Evolutionary conservation across 139 green algal species (phyloP).

Genomic region (Tetraselmis chui): DNA sequence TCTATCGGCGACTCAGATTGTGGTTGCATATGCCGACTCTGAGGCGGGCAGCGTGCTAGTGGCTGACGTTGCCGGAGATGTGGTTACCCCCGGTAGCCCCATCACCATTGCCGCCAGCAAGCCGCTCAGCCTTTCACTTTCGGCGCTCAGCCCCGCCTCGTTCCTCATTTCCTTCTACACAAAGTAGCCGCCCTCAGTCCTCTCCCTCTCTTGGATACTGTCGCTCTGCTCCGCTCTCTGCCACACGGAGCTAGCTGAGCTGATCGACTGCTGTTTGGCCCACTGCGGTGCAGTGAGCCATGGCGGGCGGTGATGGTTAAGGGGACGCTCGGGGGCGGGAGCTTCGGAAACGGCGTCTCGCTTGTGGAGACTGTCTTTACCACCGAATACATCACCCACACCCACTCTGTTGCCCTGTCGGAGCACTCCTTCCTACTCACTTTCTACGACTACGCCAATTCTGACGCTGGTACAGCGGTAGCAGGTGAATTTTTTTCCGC

Average conservation of each 20-base stretch:
- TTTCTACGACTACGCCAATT: constrained; percentile 10
- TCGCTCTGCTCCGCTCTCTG: no score
- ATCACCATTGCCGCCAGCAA: background rate
- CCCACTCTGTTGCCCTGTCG: background rate
- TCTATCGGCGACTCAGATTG: background rate
- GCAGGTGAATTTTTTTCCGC: background rate
- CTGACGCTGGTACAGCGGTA: constrained; percentile 1
- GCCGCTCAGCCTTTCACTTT: background rate
- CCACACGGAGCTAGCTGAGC: no score
- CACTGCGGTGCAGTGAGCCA: background rate
- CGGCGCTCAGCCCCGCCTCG: background rate
- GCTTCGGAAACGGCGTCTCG: background rate
- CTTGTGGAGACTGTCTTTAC: background rate
- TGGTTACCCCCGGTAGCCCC: background rate
- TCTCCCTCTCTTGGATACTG: no score
- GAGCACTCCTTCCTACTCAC: background rate
- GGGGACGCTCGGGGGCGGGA: background rate
- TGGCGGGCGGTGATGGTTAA: background rate
- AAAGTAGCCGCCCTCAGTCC: no score
- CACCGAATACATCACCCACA: constrained; percentile 1
- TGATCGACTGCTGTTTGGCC: no score
- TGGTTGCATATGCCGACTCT: background rate
- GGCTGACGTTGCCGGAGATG: background rate
- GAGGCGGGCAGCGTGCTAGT: background rate
- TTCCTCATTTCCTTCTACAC: constrained; percentile 2